phyloP scores from a whole-genome alignment of 2,329 filamentous ascomycete species.

The Dendrostoma leiphaemia region DNA sequence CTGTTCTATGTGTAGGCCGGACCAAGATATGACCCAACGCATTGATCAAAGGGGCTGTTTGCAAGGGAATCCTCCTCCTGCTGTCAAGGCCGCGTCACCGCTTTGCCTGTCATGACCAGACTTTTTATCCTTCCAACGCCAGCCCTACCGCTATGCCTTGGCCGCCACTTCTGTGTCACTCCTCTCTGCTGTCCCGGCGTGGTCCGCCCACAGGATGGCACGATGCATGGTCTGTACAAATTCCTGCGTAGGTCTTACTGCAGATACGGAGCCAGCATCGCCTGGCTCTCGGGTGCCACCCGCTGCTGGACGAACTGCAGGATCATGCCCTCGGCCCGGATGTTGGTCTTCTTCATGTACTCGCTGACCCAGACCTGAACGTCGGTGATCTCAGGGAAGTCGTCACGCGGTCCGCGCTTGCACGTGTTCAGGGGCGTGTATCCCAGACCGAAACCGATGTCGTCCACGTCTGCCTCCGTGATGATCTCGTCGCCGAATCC shows the following conservation, averaged over 20 bases:
- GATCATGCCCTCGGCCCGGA: constrained; percentile 68
- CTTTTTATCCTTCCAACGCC: constrained; percentile 1
- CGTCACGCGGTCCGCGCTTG: constrained; percentile 70
- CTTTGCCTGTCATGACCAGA: background rate
- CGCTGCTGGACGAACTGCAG: constrained; percentile 70
- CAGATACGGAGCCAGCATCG: constrained; percentile 52
- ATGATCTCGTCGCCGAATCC: constrained; percentile 73
- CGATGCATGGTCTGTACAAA: background rate
- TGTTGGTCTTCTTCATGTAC: constrained; percentile 76
- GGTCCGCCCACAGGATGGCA: too few relatives aligned
- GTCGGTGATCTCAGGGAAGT: constrained; percentile 81
- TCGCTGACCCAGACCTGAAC: constrained; percentile 81
- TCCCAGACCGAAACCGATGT: constrained; percentile 90
- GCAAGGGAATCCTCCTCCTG: background rate
- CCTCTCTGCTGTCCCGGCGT: background rate
- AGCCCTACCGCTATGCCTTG: background rate
- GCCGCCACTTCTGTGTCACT: background rate
- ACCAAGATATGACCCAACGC: background rate
- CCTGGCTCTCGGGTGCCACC: constrained; percentile 60
- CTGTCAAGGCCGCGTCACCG: background rate
- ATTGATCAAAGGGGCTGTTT: background rate
- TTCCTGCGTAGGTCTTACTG: constrained; percentile 26
- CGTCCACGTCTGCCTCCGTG: constrained; percentile 87
- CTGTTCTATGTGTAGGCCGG: background rate
- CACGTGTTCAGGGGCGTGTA: constrained; percentile 94